Evolutionary conservation across 1,284 basidiomycete genomes (phyloP), one percentile per base, ranked within the genome.

Genomic region (Moniliella sp.): DNA sequence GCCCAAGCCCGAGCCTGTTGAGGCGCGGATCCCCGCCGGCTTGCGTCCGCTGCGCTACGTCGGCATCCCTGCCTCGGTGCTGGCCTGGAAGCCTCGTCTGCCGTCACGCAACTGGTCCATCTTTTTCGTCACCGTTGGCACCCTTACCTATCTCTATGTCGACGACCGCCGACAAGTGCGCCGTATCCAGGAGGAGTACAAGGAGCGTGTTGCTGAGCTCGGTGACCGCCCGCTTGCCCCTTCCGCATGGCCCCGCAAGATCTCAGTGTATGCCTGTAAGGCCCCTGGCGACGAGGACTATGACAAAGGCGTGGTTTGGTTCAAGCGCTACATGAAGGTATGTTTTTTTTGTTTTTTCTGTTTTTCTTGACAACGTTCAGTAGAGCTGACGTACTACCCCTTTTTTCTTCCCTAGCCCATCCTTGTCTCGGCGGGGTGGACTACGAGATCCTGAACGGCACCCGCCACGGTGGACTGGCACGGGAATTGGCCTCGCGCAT

Each of bases 251-350:
- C 73, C 79, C 4, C 71, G 86, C 27, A 81, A 76, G 58, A 75
- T 93, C 36, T 74, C 69, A 2, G 82, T 94, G 13, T 83, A 81
- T 52, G 80, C 76, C 17, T 72, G 73, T 23, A 79, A 78, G 57
- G 88, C 83, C 72, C 83, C 86, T 1, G 84, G 80, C 29, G 91
- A 97, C 61, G 82, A 88, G 51, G 84, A 94, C 55, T 73, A 74
- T 45, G 75, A 84, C 57, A 73, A 79, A 41, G 72, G 74, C 33
- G 65, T 80, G 52, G 73, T 68, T 59, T 83, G 81, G 67, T 97
- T 94, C 65, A 75, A 79, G 57, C 82, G 79, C 66, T 94, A 91
- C 63, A 73, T 93, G 67, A 91, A 91, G 76, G 84, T 88, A 48
- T 50, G n/a, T n/a, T n/a, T n/a, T n/a, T 66, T 53, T 31, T 12